Conservation (phyloP, 2,329 filamentous ascomycete genomes). For the Aspergillus melleus region DNA sequence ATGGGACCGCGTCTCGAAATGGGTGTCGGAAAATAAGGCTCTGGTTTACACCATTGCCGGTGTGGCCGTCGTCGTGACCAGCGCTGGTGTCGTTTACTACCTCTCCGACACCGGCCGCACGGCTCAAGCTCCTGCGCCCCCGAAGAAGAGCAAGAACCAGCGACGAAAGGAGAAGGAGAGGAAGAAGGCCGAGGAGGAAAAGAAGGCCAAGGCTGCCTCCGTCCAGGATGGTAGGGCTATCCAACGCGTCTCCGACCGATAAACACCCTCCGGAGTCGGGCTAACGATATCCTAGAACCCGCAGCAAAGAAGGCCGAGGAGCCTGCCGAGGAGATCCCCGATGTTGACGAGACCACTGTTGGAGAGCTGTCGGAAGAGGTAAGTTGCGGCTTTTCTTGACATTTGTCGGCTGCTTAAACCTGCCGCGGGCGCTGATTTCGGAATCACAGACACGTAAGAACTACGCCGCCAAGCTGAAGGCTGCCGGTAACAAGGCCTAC, state of each 20-base stretch:
- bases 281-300: constrained; percentile 26
- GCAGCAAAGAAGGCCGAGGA: constrained; percentile 54
- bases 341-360: constrained; percentile 55
- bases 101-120: constrained; percentile 58
- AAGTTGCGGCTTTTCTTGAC: constrained; percentile 14
- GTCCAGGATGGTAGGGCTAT: constrained; percentile 36
- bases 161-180: constrained; percentile 68
- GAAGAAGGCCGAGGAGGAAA: constrained; percentile 52
- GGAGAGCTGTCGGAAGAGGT: constrained; percentile 50
- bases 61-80: constrained; percentile 86
- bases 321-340: constrained; percentile 65
- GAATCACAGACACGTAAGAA: constrained; percentile 70
- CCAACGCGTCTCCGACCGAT: constrained; percentile 35
- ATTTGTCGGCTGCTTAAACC: background rate
- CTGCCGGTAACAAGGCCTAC: constrained; percentile 93
- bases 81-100: constrained; percentile 92
- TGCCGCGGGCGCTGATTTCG: constrained; percentile 9
- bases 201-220: constrained; percentile 53
- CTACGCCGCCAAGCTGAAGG: constrained; percentile 89
- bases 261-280: constrained; percentile 22
- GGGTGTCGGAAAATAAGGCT: constrained; percentile 94
- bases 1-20: constrained; percentile 87
- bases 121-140: constrained; percentile 34
- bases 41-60: constrained; percentile 95
- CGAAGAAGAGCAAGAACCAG: constrained; percentile 85